Conservation (phyloP, 2,329 filamentous ascomycete species). For the Phyllosticta paracitricarpa region DNA sequence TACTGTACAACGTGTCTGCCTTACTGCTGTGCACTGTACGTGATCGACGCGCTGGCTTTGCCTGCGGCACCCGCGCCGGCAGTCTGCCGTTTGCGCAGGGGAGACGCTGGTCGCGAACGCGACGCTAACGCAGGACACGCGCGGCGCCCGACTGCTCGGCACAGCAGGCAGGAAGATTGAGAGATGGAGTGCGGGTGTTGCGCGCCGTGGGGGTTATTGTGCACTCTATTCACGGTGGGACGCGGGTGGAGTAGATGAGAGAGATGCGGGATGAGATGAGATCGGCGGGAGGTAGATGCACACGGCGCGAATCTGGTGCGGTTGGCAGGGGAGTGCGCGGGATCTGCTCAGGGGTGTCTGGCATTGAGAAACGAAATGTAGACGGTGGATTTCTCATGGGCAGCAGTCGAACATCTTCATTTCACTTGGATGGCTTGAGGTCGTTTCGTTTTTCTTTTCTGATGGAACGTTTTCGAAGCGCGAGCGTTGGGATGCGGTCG, state of each 20-base stretch:
- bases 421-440: not conserved
- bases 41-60: not conserved
- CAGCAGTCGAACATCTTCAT: too few relatives aligned
- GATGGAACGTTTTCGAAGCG: not conserved
- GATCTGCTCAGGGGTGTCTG: too few relatives aligned
- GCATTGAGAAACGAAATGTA: too few relatives aligned
- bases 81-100: not conserved
- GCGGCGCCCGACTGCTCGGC: not conserved
- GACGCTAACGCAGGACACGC: not conserved
- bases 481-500: not conserved
- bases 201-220: too few relatives aligned
- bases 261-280: too few relatives aligned
- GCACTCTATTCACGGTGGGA: too few relatives aligned
- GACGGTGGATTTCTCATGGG: too few relatives aligned
- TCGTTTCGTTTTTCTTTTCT: not conserved
- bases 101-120: not conserved
- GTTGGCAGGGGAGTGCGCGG: too few relatives aligned
- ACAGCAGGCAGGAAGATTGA: not conserved
- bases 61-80: not conserved
- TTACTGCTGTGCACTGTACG: not conserved
- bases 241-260: too few relatives aligned
- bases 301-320: too few relatives aligned
- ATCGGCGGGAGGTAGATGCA: too few relatives aligned
- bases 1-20: not conserved
- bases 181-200: too few relatives aligned